Evolutionary conservation across 1,139 yeast genomes (phyloP).

Genomic region (Blastobotrys capitulatus): DNA sequence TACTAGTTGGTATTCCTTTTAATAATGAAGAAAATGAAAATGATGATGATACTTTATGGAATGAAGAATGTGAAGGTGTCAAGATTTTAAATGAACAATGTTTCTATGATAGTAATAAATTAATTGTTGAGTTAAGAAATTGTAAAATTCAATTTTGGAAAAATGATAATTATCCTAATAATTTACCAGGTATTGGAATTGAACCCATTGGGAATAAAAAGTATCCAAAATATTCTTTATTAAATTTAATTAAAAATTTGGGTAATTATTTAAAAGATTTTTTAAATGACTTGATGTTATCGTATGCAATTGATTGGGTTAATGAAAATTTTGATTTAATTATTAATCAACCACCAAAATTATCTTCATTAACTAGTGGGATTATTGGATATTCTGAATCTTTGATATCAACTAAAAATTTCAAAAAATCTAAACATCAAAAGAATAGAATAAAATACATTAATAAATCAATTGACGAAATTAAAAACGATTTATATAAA

Average conservation of each 20-base stretch:
- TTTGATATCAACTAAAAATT: background rate
- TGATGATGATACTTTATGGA: background rate
- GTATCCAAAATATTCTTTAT: conserved; percentile 69
- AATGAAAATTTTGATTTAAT: conserved; percentile 54
- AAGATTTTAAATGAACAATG: conserved; percentile 4
- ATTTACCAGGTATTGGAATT: conserved; percentile 11
- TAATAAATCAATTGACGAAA: conserved; percentile 13
- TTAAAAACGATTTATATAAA: conserved; percentile 14
- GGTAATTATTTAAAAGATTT: conserved; percentile 38
- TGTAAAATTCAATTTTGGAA: conserved; percentile 6
- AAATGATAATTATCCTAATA: conserved; percentile 6
- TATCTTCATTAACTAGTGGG: conserved; percentile 41
- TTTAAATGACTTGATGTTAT: conserved; percentile 66
- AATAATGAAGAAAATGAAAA: background rate
- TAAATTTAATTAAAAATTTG: conserved; percentile 51
- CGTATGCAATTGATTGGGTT: conserved; percentile 66
- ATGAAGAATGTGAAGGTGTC: conserved; percentile 7
- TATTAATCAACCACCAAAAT: conserved; percentile 68
- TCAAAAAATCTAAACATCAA: background rate
- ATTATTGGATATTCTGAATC: conserved; percentile 29
- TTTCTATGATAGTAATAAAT: too few relatives aligned
- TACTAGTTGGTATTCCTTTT: conserved; percentile 26
- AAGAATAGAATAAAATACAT: conserved; percentile 3
- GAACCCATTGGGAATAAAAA: conserved; percentile 10
- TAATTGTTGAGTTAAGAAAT: too few relatives aligned